Evolutionary conservation across 2,329 filamentous ascomycete genomes (phyloP), one percentile per base, ranked within the genome.

Genomic region (Nannizzia gypsea): DNA sequence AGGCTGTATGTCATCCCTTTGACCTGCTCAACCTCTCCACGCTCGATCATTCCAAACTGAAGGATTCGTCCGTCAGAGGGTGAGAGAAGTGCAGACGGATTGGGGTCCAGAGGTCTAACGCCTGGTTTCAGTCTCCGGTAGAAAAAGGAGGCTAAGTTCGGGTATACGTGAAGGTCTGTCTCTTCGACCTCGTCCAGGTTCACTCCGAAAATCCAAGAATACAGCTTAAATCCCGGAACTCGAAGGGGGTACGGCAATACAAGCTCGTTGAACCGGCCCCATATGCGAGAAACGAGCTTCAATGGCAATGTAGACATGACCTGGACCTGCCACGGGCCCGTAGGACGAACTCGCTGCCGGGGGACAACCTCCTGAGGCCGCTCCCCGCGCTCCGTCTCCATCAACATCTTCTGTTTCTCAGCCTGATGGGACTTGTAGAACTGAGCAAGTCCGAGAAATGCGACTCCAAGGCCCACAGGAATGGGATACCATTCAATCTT

Each of bases 1-100:
- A 99, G 82, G 65, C 87, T 95, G 75, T 99, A 99, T 0, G 93
- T 99, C 81, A 99, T 93, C 62, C 93, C 93, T 76, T 99, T 99
- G 64, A 99, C 92, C 76, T 99, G 93, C 73, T 99, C 93, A 48
- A 99, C 95, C 69, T 96, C 90, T 55, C 92, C 91, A 67, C 91
- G 85, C 68, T 95, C 87, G 60, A 99, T 96, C 66, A 85, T 85
- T 9, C 93, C 93, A 67, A 90, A 96, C 68, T 97, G 92, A 26
- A 99, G 82, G 52, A 99, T 82, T 64, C 88, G 87, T 54, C 93
- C 93, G 72, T 99, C 93, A 3, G 93, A 84, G 0, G 93, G 95
- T 0, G 90, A 93, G 6, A 97, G 77, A 3, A 99, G 76, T 8
- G 90, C 88, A 68, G 88, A 86, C 1, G 83, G 82, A 66, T 92